Conservation (phyloP, 2,329 filamentous ascomycete species). For the Paecilomyces sp. region DNA sequence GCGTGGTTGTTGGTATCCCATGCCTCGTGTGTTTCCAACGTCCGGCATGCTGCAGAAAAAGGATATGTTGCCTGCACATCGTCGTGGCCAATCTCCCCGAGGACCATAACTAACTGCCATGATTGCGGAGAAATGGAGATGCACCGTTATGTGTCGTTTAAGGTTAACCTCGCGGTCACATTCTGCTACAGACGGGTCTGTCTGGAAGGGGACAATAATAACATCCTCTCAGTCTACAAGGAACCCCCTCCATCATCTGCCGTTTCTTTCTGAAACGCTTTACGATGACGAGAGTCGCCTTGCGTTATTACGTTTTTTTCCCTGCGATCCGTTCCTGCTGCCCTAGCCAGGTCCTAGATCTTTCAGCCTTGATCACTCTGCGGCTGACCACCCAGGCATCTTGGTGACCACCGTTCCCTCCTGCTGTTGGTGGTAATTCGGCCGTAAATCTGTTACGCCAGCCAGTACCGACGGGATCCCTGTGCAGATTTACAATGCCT, state of each 20-base stretch:
- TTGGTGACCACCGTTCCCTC: background rate
- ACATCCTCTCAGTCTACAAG: background rate
- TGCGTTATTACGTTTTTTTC: background rate
- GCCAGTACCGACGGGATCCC: background rate
- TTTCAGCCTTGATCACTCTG: background rate
- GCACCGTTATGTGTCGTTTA: background rate
- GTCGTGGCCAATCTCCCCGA: background rate
- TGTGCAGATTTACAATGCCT: background rate
- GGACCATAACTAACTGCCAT: background rate
- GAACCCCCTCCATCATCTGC: background rate
- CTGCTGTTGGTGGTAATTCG: background rate
- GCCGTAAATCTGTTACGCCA: background rate
- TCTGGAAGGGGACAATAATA: background rate
- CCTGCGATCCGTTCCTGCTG: background rate
- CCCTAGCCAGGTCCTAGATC: background rate
- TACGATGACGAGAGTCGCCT: background rate
- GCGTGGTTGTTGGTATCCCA: background rate
- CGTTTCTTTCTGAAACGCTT: background rate
- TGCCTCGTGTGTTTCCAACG: background rate
- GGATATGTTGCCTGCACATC: background rate
- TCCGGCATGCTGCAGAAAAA: background rate
- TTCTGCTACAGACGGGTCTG: background rate
- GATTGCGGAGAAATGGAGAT: background rate
- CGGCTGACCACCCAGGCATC: background rate
- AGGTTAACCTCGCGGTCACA: background rate